phyloP scores from a whole-genome alignment of 345 rosid species.

The Hypericum androsaemum region DNA sequence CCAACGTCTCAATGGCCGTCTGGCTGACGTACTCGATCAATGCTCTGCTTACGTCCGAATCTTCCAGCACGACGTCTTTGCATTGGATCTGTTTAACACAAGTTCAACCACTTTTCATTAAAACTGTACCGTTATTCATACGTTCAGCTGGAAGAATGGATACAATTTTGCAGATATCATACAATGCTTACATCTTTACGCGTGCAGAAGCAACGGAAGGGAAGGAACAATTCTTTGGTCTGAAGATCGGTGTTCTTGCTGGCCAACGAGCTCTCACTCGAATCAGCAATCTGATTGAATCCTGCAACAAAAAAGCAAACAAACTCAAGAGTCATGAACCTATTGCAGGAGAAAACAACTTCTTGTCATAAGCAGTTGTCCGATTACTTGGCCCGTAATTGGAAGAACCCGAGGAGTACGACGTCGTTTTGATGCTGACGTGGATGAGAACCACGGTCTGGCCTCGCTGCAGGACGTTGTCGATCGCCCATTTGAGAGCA shows the following conservation, averaged over 20 bases:
- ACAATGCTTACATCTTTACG: neutral
- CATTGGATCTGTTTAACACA: neutral
- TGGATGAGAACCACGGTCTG: neutral
- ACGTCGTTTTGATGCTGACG: neutral
- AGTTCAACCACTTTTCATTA: neutral
- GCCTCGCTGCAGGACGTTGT: neutral
- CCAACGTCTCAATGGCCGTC: neutral
- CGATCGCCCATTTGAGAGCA: neutral
- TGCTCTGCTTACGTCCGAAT: neutral
- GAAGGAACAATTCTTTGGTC: neutral
- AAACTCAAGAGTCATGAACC: neutral
- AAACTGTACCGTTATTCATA: too few species aligned
- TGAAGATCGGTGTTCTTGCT: neutral
- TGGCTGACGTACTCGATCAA: neutral
- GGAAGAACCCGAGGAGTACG: neutral
- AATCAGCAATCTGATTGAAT: neutral
- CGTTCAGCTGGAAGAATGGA: neutral
- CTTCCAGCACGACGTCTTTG: neutral
- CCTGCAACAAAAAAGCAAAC: neutral
- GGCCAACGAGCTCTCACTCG: neutral
- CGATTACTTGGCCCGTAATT: neutral
- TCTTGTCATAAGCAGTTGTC: neutral
- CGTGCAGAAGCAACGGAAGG: conserved; percentile 3
- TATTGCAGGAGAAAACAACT: neutral
- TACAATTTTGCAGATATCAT: neutral